These are phyloP conservation scores for Alloascoidea africana DNA, from an alignment of 805 yeast species.

Conservation along the genomic window DNA sequence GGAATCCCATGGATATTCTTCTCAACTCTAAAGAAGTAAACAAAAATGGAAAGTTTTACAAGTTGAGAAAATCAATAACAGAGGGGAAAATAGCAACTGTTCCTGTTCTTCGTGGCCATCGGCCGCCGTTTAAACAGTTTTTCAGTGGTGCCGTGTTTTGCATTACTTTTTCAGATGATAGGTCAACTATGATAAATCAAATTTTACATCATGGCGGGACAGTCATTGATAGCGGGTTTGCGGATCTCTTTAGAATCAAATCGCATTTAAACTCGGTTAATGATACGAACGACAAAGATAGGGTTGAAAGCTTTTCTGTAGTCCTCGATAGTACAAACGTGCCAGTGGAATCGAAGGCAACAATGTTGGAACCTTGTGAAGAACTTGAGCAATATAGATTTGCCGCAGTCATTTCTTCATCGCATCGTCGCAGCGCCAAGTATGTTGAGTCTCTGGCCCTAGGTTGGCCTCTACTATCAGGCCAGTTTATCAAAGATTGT, in stretches of 20 bases:
- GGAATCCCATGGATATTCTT: not conserved
- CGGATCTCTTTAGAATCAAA: not conserved
- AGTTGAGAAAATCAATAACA: not conserved
- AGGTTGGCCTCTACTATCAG: constrained; percentile 63
- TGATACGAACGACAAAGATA: too few relatives aligned
- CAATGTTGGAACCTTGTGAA: not conserved
- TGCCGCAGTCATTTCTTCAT: constrained; percentile 43
- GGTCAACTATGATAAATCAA: not conserved
- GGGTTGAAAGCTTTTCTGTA: too few relatives aligned
- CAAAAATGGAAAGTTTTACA: not conserved
- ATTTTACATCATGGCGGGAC: not conserved
- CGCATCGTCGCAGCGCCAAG: constrained; percentile 49
- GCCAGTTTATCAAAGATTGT: constrained; percentile 33
- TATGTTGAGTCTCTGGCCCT: constrained; percentile 55
- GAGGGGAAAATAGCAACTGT: not conserved
- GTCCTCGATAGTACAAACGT: not conserved
- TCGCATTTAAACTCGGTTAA: not conserved
- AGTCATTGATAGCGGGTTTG: not conserved
- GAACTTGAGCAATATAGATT: constrained; percentile 21
- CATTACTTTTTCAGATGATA: constrained; percentile 1
- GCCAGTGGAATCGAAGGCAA: not conserved
- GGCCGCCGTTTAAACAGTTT: too few relatives aligned
- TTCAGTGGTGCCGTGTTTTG: not conserved
- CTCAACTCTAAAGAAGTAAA: not conserved
- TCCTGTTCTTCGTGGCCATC: too few relatives aligned